These are phyloP conservation scores for Taxillus chinensis DNA, from an alignment of 164 flowering plant species.

Conservation along the genomic window DNA sequence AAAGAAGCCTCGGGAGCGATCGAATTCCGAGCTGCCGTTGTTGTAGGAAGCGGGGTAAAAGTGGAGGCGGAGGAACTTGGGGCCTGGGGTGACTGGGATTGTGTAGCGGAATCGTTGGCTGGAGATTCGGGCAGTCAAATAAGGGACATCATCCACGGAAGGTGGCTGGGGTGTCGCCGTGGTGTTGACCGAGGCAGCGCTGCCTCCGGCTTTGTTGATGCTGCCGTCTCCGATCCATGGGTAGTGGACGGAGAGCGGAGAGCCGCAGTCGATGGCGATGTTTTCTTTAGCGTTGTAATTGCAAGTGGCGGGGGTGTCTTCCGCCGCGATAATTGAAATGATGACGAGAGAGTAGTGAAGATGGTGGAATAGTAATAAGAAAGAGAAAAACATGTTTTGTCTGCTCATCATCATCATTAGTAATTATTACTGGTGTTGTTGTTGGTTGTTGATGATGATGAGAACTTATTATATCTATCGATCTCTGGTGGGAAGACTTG, in stretches of 20 bases:
- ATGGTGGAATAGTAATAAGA: too few species aligned
- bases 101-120: conserved; percentile 10
- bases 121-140: conserved; percentile 9
- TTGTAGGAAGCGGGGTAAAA: conserved; percentile 8
- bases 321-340: too few species aligned
- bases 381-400: too few species aligned
- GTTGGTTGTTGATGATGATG: too few species aligned
- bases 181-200: background rate
- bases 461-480: too few species aligned
- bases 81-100: conserved; percentile 9
- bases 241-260: conserved; percentile 3
- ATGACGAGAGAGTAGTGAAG: too few species aligned
- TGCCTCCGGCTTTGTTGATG: background rate
- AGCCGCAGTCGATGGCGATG: conserved; percentile 22
- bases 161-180: conserved; percentile 2
- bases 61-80: conserved; percentile 12
- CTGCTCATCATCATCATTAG: too few species aligned
- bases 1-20: conserved; percentile 2
- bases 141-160: conserved; percentile 3
- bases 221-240: conserved; percentile 15
- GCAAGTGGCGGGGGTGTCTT: too few species aligned
- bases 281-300: conserved; percentile 13
- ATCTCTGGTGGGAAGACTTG: too few species aligned
- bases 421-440: too few species aligned
- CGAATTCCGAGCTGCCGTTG: background rate